Percentiles rank a stretch among this genome's conserved stretches.
Conservation (phyloP, 2,329 filamentous ascomycete species). For the Hypocreales sp. region DNA sequence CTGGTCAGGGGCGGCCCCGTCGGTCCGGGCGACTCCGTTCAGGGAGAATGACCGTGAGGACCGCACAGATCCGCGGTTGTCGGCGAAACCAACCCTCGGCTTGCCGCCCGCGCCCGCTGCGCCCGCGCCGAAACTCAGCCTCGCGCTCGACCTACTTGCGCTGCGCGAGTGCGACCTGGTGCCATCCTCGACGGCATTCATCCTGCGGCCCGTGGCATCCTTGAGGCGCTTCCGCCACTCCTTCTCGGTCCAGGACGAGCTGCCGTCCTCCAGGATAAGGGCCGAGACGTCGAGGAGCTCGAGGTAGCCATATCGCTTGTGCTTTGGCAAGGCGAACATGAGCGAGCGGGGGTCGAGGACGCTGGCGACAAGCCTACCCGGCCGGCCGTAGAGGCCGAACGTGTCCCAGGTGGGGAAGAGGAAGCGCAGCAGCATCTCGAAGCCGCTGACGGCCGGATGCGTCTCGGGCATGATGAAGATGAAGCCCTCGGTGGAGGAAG, state of each 20-base stretch:
- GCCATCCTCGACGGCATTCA: conserved; percentile 47
- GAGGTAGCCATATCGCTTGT: conserved; percentile 77
- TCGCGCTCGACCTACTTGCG: conserved; percentile 42
- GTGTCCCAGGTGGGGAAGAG: conserved; percentile 90
- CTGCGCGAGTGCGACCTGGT: conserved; percentile 29
- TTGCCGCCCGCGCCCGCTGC: conserved; percentile 14
- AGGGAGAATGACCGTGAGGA: conserved; percentile 37
- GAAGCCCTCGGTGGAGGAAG: conserved; percentile 74
- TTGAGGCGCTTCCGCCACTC: conserved; percentile 87
- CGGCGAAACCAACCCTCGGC: conserved; percentile 40
- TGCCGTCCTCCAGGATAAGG: conserved; percentile 66
- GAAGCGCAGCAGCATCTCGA: conserved; percentile 88
- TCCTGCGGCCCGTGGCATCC: conserved; percentile 68
- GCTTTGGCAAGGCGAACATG: conserved; percentile 96
- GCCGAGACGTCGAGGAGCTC: conserved; percentile 74
- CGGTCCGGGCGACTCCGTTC: conserved; percentile 27
- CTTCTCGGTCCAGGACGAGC: conserved; percentile 62
- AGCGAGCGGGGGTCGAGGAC: conserved; percentile 73
- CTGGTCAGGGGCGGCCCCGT: conserved; percentile 33
- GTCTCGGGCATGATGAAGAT: conserved; percentile 97
- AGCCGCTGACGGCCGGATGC: conserved; percentile 80
- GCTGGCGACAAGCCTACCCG: conserved; percentile 73
- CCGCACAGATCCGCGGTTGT: conserved; percentile 32
- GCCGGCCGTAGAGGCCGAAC: conserved; percentile 81
- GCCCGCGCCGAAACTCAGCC: conserved; percentile 29